phyloP scores from a whole-genome alignment of 2,329 filamentous ascomycete genomes.

The Arthrobotrys entomopaga region DNA sequence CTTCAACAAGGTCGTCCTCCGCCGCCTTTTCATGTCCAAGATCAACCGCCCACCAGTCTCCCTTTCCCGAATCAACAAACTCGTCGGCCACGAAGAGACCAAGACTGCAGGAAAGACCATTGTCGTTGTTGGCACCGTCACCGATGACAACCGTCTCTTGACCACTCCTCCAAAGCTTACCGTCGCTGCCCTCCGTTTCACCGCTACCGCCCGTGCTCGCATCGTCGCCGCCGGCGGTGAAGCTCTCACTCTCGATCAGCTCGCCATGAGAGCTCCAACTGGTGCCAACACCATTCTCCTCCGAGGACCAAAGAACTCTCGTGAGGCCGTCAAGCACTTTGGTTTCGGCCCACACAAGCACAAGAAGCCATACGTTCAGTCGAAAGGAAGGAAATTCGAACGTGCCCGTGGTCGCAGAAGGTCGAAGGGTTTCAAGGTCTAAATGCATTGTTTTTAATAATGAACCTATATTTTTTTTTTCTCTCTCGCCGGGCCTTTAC shows the following conservation, averaged over 20 bases:
- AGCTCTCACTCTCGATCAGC: constrained; percentile 94
- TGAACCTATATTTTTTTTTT: not conserved
- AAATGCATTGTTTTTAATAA: constrained; percentile 38
- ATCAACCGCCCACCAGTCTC: constrained; percentile 97
- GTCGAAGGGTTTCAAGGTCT: constrained; percentile 94
- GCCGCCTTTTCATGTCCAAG: constrained; percentile 97
- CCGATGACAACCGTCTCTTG: constrained; percentile 95
- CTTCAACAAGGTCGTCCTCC: constrained; percentile 99
- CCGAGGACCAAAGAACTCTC: constrained; percentile 96
- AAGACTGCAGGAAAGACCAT: constrained; percentile 79
- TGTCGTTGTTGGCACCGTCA: constrained; percentile 93
- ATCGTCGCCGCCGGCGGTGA: constrained; percentile 94
- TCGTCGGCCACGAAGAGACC: constrained; percentile 69
- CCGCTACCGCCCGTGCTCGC: constrained; percentile 91
- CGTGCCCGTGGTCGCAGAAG: constrained; percentile 97
- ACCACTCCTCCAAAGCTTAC: constrained; percentile 85
- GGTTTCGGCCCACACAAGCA: constrained; percentile 96
- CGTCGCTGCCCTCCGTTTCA: constrained; percentile 95
- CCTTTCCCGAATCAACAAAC: constrained; percentile 82
- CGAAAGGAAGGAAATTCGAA: constrained; percentile 99
- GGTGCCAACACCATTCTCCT: constrained; percentile 97
- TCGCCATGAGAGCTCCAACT: constrained; percentile 92
- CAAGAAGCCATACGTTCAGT: constrained; percentile 87
- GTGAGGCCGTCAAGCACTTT: constrained; percentile 99
- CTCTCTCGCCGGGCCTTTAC: constrained; percentile 10